Percentiles rank a stretch among this genome's conserved stretches.
Conservation (phyloP, 352 stramenopile genomes). For the Globisporangium spinosum region DNA sequence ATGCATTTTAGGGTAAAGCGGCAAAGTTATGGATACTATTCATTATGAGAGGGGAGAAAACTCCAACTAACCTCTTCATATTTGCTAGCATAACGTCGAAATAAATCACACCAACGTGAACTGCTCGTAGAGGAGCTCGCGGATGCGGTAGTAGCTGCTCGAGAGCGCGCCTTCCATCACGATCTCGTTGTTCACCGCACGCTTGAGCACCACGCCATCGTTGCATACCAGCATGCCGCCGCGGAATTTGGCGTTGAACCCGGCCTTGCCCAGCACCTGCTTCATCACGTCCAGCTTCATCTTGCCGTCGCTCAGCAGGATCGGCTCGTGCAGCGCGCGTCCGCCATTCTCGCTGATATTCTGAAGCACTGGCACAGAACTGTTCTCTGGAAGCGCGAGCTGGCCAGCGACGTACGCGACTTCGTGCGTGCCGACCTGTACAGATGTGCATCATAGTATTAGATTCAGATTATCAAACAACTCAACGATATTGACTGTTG, state of each 20-base stretch:
- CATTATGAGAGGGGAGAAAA: conserved; percentile 2
- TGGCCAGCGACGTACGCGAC: conserved; percentile 84
- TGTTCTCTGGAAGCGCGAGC: conserved; percentile 63
- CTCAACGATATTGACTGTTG: too few species aligned
- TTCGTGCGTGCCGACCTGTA: conserved; percentile 77
- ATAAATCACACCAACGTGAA: conserved; percentile 74
- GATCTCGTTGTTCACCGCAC: conserved; percentile 85
- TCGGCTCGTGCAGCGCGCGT: conserved; percentile 59
- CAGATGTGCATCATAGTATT: neutral
- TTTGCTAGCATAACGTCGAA: neutral
- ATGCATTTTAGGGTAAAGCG: too few species aligned
- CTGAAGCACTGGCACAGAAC: conserved; percentile 68
- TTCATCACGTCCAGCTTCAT: conserved; percentile 90
- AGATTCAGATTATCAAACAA: conserved; percentile 9
- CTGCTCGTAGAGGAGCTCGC: conserved; percentile 83
- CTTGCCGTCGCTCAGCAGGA: conserved; percentile 85
- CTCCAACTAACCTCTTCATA: neutral
- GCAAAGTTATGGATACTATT: neutral
- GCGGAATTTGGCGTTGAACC: conserved; percentile 88
- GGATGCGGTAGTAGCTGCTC: conserved; percentile 86
- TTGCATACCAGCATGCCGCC: conserved; percentile 88
- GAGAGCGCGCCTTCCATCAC: conserved; percentile 83
- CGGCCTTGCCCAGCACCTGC: conserved; percentile 79
- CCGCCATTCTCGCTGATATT: conserved; percentile 37
- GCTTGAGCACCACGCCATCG: conserved; percentile 85